Base-by-base conservation (phyloP, 2,329 filamentous ascomycete genomes). In the Cercospora canescens region DNA sequence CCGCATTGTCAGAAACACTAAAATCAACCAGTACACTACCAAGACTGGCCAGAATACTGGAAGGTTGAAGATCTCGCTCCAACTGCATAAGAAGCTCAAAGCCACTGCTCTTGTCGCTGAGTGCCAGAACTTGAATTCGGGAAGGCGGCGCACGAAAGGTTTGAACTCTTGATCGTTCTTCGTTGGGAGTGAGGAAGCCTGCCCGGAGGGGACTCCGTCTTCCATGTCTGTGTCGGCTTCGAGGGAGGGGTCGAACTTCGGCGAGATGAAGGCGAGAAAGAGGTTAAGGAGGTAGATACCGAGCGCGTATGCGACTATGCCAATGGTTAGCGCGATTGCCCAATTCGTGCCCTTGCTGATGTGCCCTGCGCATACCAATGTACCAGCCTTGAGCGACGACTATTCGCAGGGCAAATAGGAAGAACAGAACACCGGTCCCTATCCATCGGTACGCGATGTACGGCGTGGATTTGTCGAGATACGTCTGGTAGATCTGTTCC, bases 71-170 rank as follows among this genome's bases (percentile, higher is more conserved):
- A 97, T 85, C 76, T 91, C 86, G 79, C 96, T 96, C 91, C 93
- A 98, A 74, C 89, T 93, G 87, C 94, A 97, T 69, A 89, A 72
- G 79, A 98, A 97, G 39, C 87, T 89, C 76, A 98, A 92, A 71
- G 84, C 78, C 74, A 98, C 87, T 63, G 94, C 94, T 76, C 93
- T 88, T 64, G 94, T 98, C 62, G 94, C 93, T 75, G 92, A 91
- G 83, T 97, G 93, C 95, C 95, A 99, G 85, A 99, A 99, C 87
- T 99, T 99, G 87, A 99, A 99, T 82, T 99, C 95, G 63, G 95
- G 95, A 26, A 99, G 88, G 67, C 95, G 88, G 76, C 95, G 89
- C 78, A 99, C 97, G 77, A 99, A 99, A 3, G 95, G 95, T 70
- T 93, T 89, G 85, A 99, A 99, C 83, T 99, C 95, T 77, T 99